Conservation (phyloP, 352 stramenopile species). For the Globisporangium emineosum region DNA sequence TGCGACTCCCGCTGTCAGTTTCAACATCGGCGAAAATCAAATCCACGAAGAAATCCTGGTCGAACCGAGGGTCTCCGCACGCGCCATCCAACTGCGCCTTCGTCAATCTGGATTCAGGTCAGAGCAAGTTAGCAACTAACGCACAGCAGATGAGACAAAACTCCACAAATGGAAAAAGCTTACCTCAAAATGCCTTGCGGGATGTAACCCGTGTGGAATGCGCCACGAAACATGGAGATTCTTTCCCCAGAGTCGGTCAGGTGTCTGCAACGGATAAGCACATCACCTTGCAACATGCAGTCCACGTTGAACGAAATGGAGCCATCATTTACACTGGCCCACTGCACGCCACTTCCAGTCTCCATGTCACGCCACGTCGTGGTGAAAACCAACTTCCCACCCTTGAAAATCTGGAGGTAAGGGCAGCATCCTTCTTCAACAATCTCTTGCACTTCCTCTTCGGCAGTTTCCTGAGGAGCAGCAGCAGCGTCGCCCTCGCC, state of each 20-base stretch:
- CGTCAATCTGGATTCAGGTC: slow-evolving; percentile 66
- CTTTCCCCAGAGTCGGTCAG: slow-evolving; percentile 86
- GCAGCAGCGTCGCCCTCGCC: slow-evolving; percentile 14
- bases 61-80: slow-evolving; percentile 91
- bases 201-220: slow-evolving; percentile 98
- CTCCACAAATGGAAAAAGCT: not conserved
- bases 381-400: slow-evolving; percentile 94
- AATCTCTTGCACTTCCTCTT: slow-evolving; percentile 57
- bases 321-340: slow-evolving; percentile 85
- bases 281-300: slow-evolving; percentile 96
- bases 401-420: slow-evolving; percentile 98
- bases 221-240: slow-evolving; percentile 96
- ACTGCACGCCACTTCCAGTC: slow-evolving; percentile 88
- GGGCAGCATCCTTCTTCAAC: slow-evolving; percentile 92
- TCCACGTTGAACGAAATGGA: slow-evolving; percentile 94
- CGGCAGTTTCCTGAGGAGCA: slow-evolving; percentile 15
- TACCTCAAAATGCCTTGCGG: slow-evolving; percentile 92
- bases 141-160: not conserved
- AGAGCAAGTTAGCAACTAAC: not conserved
- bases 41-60: slow-evolving; percentile 96
- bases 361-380: slow-evolving; percentile 88
- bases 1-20: slow-evolving; percentile 45
- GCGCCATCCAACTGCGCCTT: slow-evolving; percentile 96
- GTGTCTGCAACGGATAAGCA: slow-evolving; percentile 95
- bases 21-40: slow-evolving; percentile 95